Evolutionary conservation across 176 grass and related monocot species (phyloP).

Genomic region (Oryza rufipogon): DNA sequence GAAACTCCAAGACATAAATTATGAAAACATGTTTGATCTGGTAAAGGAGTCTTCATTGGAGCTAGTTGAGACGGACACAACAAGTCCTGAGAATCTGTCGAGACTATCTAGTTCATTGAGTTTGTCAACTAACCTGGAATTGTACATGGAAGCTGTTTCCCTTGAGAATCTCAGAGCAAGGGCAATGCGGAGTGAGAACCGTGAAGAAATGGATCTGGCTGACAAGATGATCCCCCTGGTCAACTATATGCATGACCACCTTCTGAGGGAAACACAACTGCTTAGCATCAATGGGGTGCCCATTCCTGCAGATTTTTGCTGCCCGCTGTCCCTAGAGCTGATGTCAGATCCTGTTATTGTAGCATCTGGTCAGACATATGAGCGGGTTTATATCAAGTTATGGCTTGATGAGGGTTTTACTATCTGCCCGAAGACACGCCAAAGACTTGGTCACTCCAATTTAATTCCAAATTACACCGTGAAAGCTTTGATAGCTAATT

Average conservation of each 20-base stretch:
- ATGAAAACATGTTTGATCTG: slow-evolving; percentile 59
- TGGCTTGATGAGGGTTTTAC: slow-evolving; percentile 98
- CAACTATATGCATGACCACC: slow-evolving; percentile 70
- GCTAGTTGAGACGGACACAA: slow-evolving; percentile 37
- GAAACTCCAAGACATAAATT: slow-evolving; percentile 69
- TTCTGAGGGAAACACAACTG: slow-evolving; percentile 71
- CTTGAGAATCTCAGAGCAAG: slow-evolving; percentile 80
- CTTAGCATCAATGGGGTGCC: slow-evolving; percentile 87
- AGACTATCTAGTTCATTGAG: slow-evolving; percentile 62
- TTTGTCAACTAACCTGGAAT: slow-evolving; percentile 90
- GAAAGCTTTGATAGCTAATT: slow-evolving; percentile 98
- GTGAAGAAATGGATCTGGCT: slow-evolving; percentile 59
- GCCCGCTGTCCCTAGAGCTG: slow-evolving; percentile 85
- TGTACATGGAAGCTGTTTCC: slow-evolving; percentile 87
- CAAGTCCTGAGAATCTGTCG: slow-evolving; percentile 56
- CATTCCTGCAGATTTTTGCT: slow-evolving; percentile 97
- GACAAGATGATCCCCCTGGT: slow-evolving; percentile 68
- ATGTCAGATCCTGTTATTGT: slow-evolving; percentile 99
- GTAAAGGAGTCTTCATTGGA: slow-evolving; percentile 59
- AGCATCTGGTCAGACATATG: slow-evolving; percentile 97
- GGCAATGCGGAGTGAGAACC: slow-evolving; percentile 54
- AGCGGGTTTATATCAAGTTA: slow-evolving; percentile 85
- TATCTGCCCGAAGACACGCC: slow-evolving; percentile 88
- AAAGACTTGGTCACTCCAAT: slow-evolving; percentile 90
- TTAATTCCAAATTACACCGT: slow-evolving; percentile 99